Evolutionary conservation across 2,329 filamentous ascomycete species (phyloP).

Genomic region (Onygenales sp.): DNA sequence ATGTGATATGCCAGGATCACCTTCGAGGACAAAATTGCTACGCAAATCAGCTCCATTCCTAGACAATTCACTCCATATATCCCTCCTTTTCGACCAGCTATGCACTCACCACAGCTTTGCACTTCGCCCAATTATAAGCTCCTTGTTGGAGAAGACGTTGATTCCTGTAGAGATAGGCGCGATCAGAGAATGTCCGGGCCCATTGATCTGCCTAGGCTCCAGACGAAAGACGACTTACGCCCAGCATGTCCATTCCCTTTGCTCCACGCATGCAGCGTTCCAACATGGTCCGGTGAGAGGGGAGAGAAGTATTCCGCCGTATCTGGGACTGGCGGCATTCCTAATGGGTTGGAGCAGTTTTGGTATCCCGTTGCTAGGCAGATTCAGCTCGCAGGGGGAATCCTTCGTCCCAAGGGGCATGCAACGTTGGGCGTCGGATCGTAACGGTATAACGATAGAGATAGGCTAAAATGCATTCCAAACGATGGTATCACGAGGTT

Average conservation of each 20-base stretch:
- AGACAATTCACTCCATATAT: too few species aligned
- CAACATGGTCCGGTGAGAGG: conserved; percentile 5
- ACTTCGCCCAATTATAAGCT: conserved; percentile 11
- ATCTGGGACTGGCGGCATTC: too few species aligned
- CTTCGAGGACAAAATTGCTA: conserved; percentile 19
- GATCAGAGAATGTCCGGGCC: background rate
- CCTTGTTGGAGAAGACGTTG: conserved; percentile 7
- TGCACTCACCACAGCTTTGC: conserved; percentile 8
- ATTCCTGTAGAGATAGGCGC: conserved; percentile 4
- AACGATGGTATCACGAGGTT: too few species aligned
- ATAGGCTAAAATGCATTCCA: too few species aligned
- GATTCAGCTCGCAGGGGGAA: too few species aligned
- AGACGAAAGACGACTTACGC: background rate
- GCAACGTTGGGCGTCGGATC: too few species aligned
- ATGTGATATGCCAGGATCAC: conserved; percentile 29
- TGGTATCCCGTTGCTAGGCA: too few species aligned
- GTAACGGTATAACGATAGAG: too few species aligned
- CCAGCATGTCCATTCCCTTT: background rate
- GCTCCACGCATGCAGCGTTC: conserved; percentile 7
- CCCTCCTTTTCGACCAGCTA: background rate
- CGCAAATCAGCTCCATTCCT: background rate
- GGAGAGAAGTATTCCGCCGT: background rate
- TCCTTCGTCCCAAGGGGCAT: too few species aligned
- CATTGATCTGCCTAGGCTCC: background rate
- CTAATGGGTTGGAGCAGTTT: too few species aligned